These are phyloP conservation scores for Epichloe coenophiala DNA, from an alignment of 2,329 filamentous ascomycete species.

Conservation along the genomic window DNA sequence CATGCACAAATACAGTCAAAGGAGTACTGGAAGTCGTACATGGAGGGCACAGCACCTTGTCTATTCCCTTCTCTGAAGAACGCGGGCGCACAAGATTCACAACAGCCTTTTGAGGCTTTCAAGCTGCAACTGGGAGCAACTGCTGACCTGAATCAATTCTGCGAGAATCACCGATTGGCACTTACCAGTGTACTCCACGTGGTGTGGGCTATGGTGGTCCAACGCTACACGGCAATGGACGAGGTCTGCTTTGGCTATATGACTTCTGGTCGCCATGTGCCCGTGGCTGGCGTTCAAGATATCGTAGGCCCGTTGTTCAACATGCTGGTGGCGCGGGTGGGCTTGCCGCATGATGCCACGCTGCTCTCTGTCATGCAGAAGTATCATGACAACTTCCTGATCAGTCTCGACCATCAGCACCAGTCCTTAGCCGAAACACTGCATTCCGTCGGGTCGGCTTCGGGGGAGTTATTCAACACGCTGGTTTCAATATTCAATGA, in stretches of 20 bases:
- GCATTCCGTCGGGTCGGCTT: constrained; percentile 11
- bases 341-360: constrained; percentile 19
- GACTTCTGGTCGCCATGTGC: constrained; percentile 36
- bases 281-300: constrained; percentile 31
- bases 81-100: background rate
- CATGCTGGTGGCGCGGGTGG: constrained; percentile 28
- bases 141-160: constrained; percentile 15
- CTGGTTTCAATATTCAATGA: constrained; percentile 14
- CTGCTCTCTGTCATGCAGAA: background rate
- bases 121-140: background rate
- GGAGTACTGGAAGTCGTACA: constrained; percentile 4
- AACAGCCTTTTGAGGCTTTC: background rate
- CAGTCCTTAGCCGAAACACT: constrained; percentile 36
- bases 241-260: constrained; percentile 42
- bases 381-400: constrained; percentile 30
- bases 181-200: constrained; percentile 35
- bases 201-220: constrained; percentile 36
- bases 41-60: background rate
- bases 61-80: background rate
- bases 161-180: constrained; percentile 27
- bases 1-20: background rate
- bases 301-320: constrained; percentile 40
- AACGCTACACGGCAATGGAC: constrained; percentile 29
- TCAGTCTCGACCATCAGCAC: constrained; percentile 32
- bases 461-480: constrained; percentile 17